Evolutionary conservation across 345 rosid genomes (phyloP).

Genomic region (Populus alba): DNA sequence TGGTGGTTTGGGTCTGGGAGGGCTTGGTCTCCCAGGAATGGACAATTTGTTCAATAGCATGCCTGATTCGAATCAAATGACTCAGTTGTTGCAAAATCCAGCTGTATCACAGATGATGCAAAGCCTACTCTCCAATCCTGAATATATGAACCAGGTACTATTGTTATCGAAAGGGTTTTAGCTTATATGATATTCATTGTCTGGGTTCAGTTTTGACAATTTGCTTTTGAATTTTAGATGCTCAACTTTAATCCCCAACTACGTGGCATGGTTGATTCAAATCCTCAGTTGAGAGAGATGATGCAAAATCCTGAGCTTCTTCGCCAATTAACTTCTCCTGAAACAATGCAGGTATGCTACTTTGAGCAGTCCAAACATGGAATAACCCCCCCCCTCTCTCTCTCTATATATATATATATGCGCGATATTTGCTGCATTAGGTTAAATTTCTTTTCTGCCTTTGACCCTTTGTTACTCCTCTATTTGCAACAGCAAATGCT

Average conservation of each 20-base stretch:
- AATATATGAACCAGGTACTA: constrained; percentile 60
- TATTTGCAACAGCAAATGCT: constrained; percentile 45
- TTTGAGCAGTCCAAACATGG: neutral
- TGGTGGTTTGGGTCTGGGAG: constrained; percentile 50
- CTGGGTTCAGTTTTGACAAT: neutral
- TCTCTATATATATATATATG: neutral
- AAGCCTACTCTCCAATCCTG: constrained; percentile 52
- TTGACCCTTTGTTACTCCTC: neutral
- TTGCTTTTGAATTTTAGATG: constrained; percentile 33
- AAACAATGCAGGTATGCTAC: constrained; percentile 51
- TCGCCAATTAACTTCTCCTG: constrained; percentile 59
- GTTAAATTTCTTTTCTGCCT: neutral
- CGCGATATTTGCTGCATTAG: neutral
- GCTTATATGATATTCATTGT: neutral
- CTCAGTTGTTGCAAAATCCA: constrained; percentile 61
- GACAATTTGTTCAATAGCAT: constrained; percentile 41
- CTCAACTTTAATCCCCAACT: constrained; percentile 53
- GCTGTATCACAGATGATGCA: constrained; percentile 60
- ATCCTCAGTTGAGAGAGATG: constrained; percentile 58
- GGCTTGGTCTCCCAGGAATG: constrained; percentile 47
- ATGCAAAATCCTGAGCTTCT: constrained; percentile 64
- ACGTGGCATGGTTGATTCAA: constrained; percentile 46
- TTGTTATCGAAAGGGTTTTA: neutral
- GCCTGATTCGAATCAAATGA: constrained; percentile 42
- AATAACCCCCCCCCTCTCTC: neutral